Evolutionary conservation across 2,329 filamentous ascomycete species (phyloP), one percentile per base, ranked within the genome.

Genomic region (Trichoderma semiorbis): DNA sequence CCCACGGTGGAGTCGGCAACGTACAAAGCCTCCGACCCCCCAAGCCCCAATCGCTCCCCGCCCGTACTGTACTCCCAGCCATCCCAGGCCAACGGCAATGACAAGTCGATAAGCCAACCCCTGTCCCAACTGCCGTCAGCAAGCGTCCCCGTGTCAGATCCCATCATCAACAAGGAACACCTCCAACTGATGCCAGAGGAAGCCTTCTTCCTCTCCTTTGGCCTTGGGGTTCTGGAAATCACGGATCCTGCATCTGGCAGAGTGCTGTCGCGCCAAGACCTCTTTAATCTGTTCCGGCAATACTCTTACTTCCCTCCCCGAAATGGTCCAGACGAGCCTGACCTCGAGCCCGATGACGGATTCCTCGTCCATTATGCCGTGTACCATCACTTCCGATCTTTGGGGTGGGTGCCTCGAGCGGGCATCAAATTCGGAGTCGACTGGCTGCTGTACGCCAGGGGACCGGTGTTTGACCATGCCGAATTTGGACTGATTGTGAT

Each of bases 341-440:
- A 81, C 12, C 84, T 94, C 3, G 85, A 87, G 18, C 90, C 94
- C 0, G 94, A 97, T 79, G 93, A 97, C 77, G 87, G 89, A 0
- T 99, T 99, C 80, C 84, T 98, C 24, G 80, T 97, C 1, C 91
- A 93, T 72, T 99, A 98, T 78, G 90, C 90, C 14, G 93, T 93
- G 21, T 99, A 97, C 80, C 96, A 99, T 79, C 95, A 99, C 80
- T 99, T 97, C 83, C 92, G 96, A 47, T 97, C 94, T 0, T 86
- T 98, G 0, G 96, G 96, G 28, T 99, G 96, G 95, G 93, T 98
- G 1, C 92, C 97, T 0, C 91, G 97, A 16, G 90, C 93, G 6
- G 97, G 96, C 43, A 91, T 97, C 79, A 99, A 99, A 79, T 99
- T 99, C 77, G 93, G 93, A 26, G 93, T 94, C 11, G 96, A 99